Evolutionary conservation across 768 basidiomycete genomes (phyloP), one percentile per base, ranked within the genome.

Genomic region (Termitomyces sp.): DNA sequence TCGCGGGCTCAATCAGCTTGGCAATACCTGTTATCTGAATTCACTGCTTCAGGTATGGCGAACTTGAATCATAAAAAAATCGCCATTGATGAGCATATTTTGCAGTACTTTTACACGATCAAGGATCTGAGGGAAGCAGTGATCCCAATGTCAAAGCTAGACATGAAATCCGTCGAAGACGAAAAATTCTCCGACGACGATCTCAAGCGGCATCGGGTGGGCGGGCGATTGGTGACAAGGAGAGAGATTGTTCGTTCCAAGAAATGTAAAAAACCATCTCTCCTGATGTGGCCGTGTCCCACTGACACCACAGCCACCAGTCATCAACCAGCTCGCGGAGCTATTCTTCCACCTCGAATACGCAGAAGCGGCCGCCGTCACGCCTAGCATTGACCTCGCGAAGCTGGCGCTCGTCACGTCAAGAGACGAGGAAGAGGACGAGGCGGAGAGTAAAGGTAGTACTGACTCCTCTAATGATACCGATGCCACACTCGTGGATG

Each of bases 71-170:
- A 51, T 45, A 38, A 44, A 45, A 53, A n/a, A 44, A 55, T 22
- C 36, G n/a, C 24, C 44, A 20, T 50, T 44, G 28, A 18, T 49
- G 24, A 53, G 24, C 1, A 38, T 33, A 52, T 48, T 36, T 18
- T 59, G 53, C 70, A 96, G 90, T 97, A 96, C 72, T 96, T 97
- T 71, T 96, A 94, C 72, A 96, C 94, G n/a, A 94, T 97, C 73
- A 90, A 85, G 69, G 92, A 95, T 39, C 83, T 97, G 32, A 84
- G 95, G 36, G 87, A 89, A 20, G 87, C 90, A 7, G 86, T 96
- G 9, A 76, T 76, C 35, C 84, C 81, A 20, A 79, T 88, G 77
- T 81, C 81, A 28, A 80, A 83, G 59, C 69, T 80, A 42, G 83
- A 82, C 52, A 59, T 81, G 59, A 88, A 88, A 66, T 67, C 79